Percentiles rank a stretch among this genome's conserved stretches.
Conservation (phyloP, 139 green algal genomes). For the Chlorella sp. region DNA sequence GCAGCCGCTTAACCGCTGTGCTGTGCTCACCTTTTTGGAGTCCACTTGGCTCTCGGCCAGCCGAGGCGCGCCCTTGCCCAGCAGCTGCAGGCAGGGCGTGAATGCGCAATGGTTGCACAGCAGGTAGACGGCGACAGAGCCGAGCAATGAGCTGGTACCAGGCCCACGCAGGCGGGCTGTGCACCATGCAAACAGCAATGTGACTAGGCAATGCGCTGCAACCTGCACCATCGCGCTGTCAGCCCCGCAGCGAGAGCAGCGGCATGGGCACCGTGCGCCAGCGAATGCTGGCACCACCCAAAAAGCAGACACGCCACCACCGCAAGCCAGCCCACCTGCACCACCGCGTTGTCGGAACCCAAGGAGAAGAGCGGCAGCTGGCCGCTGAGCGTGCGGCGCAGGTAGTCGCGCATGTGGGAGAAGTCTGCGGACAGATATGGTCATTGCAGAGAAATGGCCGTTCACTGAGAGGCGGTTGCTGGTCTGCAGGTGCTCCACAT, state of each 20-base stretch:
- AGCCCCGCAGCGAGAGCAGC: too few relatives aligned
- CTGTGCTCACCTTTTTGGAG: slow-evolving; percentile 26
- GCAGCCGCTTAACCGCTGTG: too few relatives aligned
- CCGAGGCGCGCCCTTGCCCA: slow-evolving; percentile 71
- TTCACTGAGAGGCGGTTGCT: neutral
- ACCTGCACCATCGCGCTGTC: too few relatives aligned
- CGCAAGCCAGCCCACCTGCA: slow-evolving; percentile 32
- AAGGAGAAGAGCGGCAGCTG: slow-evolving; percentile 86
- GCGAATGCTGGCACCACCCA: too few relatives aligned
- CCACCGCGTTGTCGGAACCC: slow-evolving; percentile 75
- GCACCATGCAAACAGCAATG: too few relatives aligned
- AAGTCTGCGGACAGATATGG: slow-evolving; percentile 74
- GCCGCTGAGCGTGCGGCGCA: slow-evolving; percentile 80
- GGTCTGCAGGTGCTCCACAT: neutral
- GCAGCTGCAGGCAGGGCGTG: slow-evolving; percentile 60
- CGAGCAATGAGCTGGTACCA: too few relatives aligned
- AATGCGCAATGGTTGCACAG: too few relatives aligned
- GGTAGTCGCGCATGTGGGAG: slow-evolving; percentile 87
- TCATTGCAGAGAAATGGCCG: neutral
- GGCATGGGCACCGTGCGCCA: too few relatives aligned
- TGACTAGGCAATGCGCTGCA: too few relatives aligned
- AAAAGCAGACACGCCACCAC: too few relatives aligned
- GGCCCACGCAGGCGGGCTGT: too few relatives aligned
- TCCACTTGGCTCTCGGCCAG: slow-evolving; percentile 73
- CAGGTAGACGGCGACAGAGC: too few relatives aligned